Base-by-base conservation (phyloP, 225 moss, liverwort and hornwort genomes). In the Physcomitrellopsis africana region DNA sequence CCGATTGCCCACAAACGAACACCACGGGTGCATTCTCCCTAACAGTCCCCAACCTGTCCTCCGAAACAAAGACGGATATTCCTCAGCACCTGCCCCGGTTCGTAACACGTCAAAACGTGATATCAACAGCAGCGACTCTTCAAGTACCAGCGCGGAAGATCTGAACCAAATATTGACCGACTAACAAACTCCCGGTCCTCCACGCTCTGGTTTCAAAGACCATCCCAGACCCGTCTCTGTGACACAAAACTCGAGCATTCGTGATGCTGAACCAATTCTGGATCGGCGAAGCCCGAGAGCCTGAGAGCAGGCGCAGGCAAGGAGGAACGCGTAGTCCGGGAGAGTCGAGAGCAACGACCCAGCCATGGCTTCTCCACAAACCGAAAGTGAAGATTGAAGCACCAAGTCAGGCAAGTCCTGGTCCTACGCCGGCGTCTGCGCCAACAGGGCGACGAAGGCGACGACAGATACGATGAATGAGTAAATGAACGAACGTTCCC, bases 381-480 rank as follows among this genome's bases (percentile, higher is more conserved):
- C 52, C n/a, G n/a, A 14, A 9, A 44, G 11, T 42, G 15, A 60
- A 18, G n/a, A 17, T 53, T 43, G 27, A 9, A 2, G 6, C 11
- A 46, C 17, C 1, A 20, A 18, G 37, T 14, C 15, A 8, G 37
- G 23, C 12, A 62, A 60, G 51, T 64, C 56, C 32, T 19, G 56
- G 47, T 46, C 64, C 77, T 47, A 15, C 63, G 77, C 70, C 70
- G 70, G 46, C 77, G 70, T 63, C 70, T 68, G 37, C 58, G 22
- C 22, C 23, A 24, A 14, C 16, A 56, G 22, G 8, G 1, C n/a
- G 58, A 24, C 10, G 51, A n/a, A n/a, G n/a, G n/a, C n/a, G n/a
- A n/a, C n/a, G n/a, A n/a, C n/a, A n/a, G n/a, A n/a, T n/a, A 61
- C 68, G 63, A 63, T 32, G 76, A 63, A 32, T 27, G 29, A 37